A percentile compares a stretch with the other conserved stretches of the same genome.
These are phyloP conservation scores for Fusarium phyllophilum DNA, from an alignment of 2,329 filamentous ascomycete genomes.

Conservation along the genomic window DNA sequence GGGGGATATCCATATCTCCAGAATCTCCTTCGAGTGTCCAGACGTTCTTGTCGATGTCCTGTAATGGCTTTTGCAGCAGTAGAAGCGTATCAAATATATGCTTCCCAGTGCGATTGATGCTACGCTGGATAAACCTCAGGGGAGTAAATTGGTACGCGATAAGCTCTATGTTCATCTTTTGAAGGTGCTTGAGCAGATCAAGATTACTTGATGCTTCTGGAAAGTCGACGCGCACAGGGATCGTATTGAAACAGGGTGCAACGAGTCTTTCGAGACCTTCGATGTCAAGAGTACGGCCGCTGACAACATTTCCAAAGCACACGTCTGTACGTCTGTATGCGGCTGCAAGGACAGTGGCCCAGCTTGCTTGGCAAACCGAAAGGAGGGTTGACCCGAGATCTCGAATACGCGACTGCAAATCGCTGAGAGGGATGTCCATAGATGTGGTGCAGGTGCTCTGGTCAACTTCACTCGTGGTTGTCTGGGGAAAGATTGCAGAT, in stretches of 20 bases:
- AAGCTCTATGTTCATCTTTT: constrained; percentile 69
- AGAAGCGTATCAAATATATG: constrained; percentile 83
- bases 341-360: constrained; percentile 72
- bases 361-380: constrained; percentile 76
- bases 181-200: constrained; percentile 68
- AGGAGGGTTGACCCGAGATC: constrained; percentile 70
- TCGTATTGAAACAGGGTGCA: constrained; percentile 93
- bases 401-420: constrained; percentile 61
- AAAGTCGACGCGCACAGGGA: constrained; percentile 74
- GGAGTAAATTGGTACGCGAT: constrained; percentile 79
- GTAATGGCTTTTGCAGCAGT: constrained; percentile 75
- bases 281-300: constrained; percentile 75
- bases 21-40: constrained; percentile 68
- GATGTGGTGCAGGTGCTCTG: constrained; percentile 46
- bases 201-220: constrained; percentile 59
- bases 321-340: constrained; percentile 70
- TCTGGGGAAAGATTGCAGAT: constrained; percentile 41
- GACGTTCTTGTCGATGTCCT: constrained; percentile 63
- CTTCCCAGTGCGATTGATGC: constrained; percentile 52
- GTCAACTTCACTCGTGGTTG: constrained; percentile 31
- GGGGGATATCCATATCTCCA: constrained; percentile 76
- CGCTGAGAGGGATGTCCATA: constrained; percentile 52
- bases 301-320: constrained; percentile 89
- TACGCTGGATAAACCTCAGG: constrained; percentile 74
- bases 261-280: constrained; percentile 76